phyloP scores from a whole-genome alignment of 805 yeast species.

The Lachancea sp. region DNA sequence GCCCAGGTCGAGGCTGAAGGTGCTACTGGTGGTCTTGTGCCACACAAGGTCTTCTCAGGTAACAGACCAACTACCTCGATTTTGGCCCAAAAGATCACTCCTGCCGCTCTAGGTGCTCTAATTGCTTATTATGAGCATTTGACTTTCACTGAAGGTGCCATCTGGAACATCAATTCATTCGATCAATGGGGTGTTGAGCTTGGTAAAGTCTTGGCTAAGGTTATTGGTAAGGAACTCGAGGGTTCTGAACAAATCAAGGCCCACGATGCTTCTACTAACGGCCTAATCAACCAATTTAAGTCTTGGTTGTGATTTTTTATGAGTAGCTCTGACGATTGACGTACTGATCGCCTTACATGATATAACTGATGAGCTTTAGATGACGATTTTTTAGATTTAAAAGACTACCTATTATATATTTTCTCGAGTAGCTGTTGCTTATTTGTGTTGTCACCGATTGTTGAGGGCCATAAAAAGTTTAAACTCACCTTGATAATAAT shows the following conservation, averaged over 20 bases:
- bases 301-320: constrained; percentile 48
- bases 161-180: constrained; percentile 98
- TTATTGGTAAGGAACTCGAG: constrained; percentile 82
- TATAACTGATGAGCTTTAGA: constrained; percentile 3
- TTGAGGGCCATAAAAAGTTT: too few relatives aligned
- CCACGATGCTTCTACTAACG: constrained; percentile 90
- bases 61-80: constrained; percentile 99
- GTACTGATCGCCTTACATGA: neutral
- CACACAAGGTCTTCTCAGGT: constrained; percentile 95
- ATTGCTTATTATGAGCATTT: constrained; percentile 97
- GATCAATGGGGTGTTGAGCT: constrained; percentile 99
- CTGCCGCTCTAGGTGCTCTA: constrained; percentile 91
- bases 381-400: constrained; percentile 1
- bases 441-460: too few relatives aligned
- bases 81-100: constrained; percentile 91
- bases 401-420: too few relatives aligned
- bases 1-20: constrained; percentile 84
- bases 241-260: constrained; percentile 46
- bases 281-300: constrained; percentile 92
- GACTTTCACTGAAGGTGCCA: constrained; percentile 96
- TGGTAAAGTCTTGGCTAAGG: constrained; percentile 97
- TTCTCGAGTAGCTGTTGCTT: too few relatives aligned
- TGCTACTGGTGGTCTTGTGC: constrained; percentile 75
- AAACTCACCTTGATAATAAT: too few relatives aligned
- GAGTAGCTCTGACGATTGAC: neutral